Conservation (phyloP, 108 stramenopile species). For the Mediolabrus comicus region DNA sequence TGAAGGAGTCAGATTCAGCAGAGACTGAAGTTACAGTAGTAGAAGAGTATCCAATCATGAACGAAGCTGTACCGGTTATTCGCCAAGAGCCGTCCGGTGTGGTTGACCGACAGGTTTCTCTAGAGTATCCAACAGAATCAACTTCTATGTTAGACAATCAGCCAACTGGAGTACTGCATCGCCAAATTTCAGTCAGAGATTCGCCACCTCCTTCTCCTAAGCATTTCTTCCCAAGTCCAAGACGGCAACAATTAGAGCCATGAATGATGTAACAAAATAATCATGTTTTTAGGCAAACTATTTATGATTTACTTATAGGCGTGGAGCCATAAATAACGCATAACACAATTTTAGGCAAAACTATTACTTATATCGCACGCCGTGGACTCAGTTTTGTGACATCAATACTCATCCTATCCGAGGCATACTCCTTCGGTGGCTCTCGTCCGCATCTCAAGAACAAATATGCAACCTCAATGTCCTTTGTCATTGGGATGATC, state of each 20-base stretch:
- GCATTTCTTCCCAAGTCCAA: background rate
- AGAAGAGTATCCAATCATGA: background rate
- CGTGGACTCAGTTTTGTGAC: slow-evolving; percentile 27
- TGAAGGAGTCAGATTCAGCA: background rate
- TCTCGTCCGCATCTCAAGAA: slow-evolving; percentile 83
- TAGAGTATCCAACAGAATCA: background rate
- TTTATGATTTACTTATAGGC: too few relatives aligned
- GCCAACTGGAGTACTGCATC: background rate
- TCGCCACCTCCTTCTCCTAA: background rate
- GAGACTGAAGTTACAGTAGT: background rate
- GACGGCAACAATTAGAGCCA: background rate
- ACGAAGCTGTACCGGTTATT: background rate
- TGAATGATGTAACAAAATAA: background rate
- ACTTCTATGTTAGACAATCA: background rate
- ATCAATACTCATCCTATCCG: slow-evolving; percentile 77
- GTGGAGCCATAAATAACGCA: too few relatives aligned
- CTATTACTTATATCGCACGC: background rate
- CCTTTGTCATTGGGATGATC: slow-evolving; percentile 98
- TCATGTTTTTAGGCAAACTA: too few relatives aligned
- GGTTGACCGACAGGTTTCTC: background rate
- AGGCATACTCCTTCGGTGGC: slow-evolving; percentile 73
- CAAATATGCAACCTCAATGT: slow-evolving; percentile 96
- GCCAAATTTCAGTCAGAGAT: background rate
- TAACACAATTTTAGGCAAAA: too few relatives aligned
- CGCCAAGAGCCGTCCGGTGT: background rate